These are phyloP conservation scores for Sodiomyces alkalinus DNA, from an alignment of 2,329 filamentous ascomycete species.

Conservation along the genomic window DNA sequence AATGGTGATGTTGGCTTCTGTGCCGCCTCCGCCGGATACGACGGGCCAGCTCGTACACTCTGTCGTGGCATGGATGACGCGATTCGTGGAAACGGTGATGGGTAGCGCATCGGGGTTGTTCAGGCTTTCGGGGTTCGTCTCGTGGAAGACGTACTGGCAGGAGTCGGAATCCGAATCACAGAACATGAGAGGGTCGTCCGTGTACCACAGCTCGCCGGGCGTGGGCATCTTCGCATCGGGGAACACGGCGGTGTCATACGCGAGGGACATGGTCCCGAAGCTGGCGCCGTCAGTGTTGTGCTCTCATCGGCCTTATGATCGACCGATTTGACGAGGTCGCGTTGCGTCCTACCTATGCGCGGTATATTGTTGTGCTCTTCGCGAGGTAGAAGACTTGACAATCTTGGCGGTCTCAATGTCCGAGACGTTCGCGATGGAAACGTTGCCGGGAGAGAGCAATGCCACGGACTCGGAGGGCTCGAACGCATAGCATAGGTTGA, in stretches of 20 bases:
- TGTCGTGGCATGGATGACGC: constrained; percentile 15
- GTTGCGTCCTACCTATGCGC: constrained; percentile 20
- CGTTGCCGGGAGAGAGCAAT: constrained; percentile 16
- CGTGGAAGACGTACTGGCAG: constrained; percentile 23
- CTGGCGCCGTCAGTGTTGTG: constrained; percentile 9
- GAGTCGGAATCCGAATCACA: constrained; percentile 2
- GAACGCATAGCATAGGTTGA: constrained; percentile 26
- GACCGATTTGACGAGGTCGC: too few species aligned
- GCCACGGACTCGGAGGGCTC: constrained; percentile 19
- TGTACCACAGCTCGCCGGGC: constrained; percentile 15
- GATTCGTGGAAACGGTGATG: constrained; percentile 16
- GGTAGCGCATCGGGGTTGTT: constrained; percentile 4
- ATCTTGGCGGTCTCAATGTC: constrained; percentile 16
- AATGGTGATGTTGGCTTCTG: constrained; percentile 12
- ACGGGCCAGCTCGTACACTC: constrained; percentile 17
- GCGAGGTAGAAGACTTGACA: constrained; percentile 10
- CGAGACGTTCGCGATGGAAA: constrained; percentile 21
- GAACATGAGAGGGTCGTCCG: constrained; percentile 13
- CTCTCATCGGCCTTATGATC: too few species aligned
- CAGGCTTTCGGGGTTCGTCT: constrained; percentile 9
- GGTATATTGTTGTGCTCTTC: constrained; percentile 22
- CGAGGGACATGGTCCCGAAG: constrained; percentile 22
- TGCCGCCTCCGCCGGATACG: constrained; percentile 16
- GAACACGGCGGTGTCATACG: constrained; percentile 10
- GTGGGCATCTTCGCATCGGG: constrained; percentile 10